Percentiles rank a stretch among this genome's conserved stretches.
These are phyloP conservation scores for Apiospora hydei DNA, from an alignment of 2,329 filamentous ascomycete species.

Conservation along the genomic window DNA sequence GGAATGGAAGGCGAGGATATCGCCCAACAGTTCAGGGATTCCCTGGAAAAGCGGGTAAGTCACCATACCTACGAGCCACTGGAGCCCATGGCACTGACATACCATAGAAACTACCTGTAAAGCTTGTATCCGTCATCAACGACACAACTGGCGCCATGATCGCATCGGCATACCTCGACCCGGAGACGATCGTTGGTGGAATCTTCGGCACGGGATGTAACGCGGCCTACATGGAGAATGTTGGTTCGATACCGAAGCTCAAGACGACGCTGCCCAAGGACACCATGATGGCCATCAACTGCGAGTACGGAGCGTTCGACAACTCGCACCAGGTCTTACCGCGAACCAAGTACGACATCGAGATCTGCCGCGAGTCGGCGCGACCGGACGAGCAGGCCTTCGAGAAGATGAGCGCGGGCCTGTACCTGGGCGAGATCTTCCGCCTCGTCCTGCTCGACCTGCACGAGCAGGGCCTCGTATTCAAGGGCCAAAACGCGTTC, in stretches of 20 bases:
- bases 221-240: conserved; percentile 79
- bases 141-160: conserved; percentile 80
- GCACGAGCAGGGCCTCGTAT: conserved; percentile 64
- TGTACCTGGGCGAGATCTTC: conserved; percentile 77
- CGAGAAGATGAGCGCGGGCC: conserved; percentile 77
- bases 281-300: conserved; percentile 75
- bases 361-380: conserved; percentile 73
- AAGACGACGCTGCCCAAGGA: conserved; percentile 73
- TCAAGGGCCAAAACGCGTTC: conserved; percentile 68
- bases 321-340: conserved; percentile 73
- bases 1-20: conserved; percentile 75
- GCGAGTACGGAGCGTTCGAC: conserved; percentile 77
- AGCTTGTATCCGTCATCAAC: conserved; percentile 76
- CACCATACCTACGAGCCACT: conserved; percentile 40
- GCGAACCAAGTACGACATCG: conserved; percentile 69
- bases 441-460: conserved; percentile 64
- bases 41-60: conserved; percentile 39
- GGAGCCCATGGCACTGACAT: not conserved
- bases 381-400: conserved; percentile 75
- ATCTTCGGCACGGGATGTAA: conserved; percentile 83
- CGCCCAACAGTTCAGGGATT: conserved; percentile 69
- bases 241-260: conserved; percentile 74
- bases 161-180: conserved; percentile 76
- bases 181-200: conserved; percentile 74
- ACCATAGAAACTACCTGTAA: conserved; percentile 69